A percentile compares a stretch with the other conserved stretches of the same genome.
Conservation (phyloP, 768 basidiomycete species). For the Thelephora aurantiotincta region DNA sequence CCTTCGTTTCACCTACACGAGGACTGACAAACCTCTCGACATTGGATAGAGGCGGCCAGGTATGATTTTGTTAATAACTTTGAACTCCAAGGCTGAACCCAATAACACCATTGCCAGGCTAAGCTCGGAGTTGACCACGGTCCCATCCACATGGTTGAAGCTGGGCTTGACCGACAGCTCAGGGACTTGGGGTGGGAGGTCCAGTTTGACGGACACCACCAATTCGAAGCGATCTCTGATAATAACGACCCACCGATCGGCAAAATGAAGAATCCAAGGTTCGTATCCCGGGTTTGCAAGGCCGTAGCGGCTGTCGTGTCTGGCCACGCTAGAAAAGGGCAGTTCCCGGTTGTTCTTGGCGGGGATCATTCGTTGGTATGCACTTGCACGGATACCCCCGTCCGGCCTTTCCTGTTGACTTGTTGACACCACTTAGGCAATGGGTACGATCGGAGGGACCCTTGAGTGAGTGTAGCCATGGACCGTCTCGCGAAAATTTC, state of each 20-base stretch:
- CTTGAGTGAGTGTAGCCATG: conserved; percentile 35
- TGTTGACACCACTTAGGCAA: conserved; percentile 32
- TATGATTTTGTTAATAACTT: conserved; percentile 17
- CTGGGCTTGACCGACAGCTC: conserved; percentile 71
- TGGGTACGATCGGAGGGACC: conserved; percentile 92
- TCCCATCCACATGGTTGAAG: conserved; percentile 80
- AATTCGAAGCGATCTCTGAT: conserved; percentile 63
- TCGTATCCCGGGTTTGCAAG: conserved; percentile 74
- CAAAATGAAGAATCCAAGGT: conserved; percentile 77
- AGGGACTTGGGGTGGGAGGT: conserved; percentile 78
- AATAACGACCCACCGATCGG: conserved; percentile 70
- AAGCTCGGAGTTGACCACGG: conserved; percentile 74
- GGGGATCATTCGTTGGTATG: conserved; percentile 90
- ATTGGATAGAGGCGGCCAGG: conserved; percentile 47
- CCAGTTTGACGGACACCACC: conserved; percentile 79
- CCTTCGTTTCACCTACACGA: conserved; percentile 1
- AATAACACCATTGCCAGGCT: conserved; percentile 28
- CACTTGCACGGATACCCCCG: conserved; percentile 6
- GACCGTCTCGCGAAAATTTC: conserved; percentile 3
- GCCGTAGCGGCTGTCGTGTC: conserved; percentile 70
- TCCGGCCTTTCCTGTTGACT: conserved; percentile 1
- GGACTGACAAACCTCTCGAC: too few relatives aligned
- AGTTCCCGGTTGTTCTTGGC: conserved; percentile 81
- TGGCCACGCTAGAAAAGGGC: conserved; percentile 59
- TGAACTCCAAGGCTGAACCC: conserved; percentile 7